These are phyloP conservation scores for Botrytis sinoallii DNA, from an alignment of 2,329 filamentous ascomycete species.

Conservation along the genomic window DNA sequence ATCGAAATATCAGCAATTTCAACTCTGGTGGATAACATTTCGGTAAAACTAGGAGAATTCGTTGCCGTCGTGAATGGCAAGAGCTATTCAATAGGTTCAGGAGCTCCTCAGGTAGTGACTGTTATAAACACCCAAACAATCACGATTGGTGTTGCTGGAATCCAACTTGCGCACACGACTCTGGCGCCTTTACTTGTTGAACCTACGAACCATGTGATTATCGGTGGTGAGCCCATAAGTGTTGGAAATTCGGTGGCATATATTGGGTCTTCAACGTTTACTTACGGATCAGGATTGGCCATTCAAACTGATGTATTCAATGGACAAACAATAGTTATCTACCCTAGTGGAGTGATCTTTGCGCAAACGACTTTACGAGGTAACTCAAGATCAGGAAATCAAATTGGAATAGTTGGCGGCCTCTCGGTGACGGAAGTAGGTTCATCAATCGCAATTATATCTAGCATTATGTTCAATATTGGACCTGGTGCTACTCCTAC, in stretches of 20 bases:
- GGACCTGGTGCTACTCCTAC: constrained; percentile 44
- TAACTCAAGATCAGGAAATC: constrained; percentile 25
- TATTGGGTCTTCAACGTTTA: constrained; percentile 28
- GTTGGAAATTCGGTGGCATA: constrained; percentile 25
- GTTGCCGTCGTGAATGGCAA: constrained; percentile 26
- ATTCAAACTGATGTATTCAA: constrained; percentile 25
- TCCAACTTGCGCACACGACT: constrained; percentile 31
- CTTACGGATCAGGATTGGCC: constrained; percentile 25
- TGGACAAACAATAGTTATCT: constrained; percentile 30
- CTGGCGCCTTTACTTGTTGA: neutral
- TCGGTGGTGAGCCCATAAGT: constrained; percentile 20
- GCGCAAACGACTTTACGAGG: constrained; percentile 30
- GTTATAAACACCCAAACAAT: constrained; percentile 29
- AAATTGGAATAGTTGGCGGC: constrained; percentile 26
- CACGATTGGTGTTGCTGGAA: constrained; percentile 28
- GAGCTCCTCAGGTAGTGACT: constrained; percentile 26
- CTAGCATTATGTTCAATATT: constrained; percentile 47
- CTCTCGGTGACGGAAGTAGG: constrained; percentile 34
- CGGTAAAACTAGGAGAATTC: constrained; percentile 26
- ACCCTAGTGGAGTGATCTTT: constrained; percentile 28
- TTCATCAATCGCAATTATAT: constrained; percentile 44
- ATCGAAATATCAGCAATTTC: constrained; percentile 12
- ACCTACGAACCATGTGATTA: constrained; percentile 30
- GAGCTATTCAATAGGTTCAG: constrained; percentile 29
- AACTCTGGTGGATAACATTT: constrained; percentile 28